A percentile compares a stretch with the other conserved stretches of the same genome.
Conservation (phyloP, 345 rosid species). For the Murraya koenigii region DNA sequence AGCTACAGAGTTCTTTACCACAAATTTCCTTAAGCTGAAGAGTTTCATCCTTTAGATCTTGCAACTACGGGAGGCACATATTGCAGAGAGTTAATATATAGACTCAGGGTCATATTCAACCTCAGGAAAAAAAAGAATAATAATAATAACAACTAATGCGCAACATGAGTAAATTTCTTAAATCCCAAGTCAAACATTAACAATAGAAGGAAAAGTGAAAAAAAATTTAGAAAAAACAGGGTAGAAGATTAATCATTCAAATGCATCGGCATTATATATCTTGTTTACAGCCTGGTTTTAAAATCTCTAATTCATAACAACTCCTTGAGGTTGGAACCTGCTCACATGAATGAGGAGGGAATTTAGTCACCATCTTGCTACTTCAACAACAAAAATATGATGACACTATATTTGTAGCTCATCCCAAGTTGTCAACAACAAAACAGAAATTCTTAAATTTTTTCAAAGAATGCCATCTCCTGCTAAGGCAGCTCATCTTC, state of each 20-base stretch:
- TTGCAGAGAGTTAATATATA: background rate
- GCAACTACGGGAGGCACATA: constrained; percentile 39
- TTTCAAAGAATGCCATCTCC: background rate
- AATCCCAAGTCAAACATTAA: background rate
- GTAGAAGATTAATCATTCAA: background rate
- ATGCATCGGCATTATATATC: background rate
- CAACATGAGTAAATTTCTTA: background rate
- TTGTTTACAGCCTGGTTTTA: background rate
- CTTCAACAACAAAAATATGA: too few species aligned
- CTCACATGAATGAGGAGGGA: too few species aligned
- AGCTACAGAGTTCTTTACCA: constrained; percentile 32
- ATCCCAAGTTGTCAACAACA: background rate
- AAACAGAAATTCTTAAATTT: background rate
- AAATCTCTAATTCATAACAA: too few species aligned
- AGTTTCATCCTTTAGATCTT: constrained; percentile 53
- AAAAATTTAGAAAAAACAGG: background rate
- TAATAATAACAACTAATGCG: background rate
- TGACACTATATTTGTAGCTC: background rate
- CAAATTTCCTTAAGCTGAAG: constrained; percentile 39
- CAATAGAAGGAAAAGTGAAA: background rate
- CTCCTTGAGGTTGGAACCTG: too few species aligned
- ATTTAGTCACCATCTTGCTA: too few species aligned
- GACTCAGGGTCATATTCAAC: background rate
- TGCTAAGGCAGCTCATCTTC: background rate
- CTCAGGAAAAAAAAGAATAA: background rate